These are phyloP conservation scores for Alternaria arbusti DNA, from an alignment of 2,329 filamentous ascomycete species.

Conservation along the genomic window DNA sequence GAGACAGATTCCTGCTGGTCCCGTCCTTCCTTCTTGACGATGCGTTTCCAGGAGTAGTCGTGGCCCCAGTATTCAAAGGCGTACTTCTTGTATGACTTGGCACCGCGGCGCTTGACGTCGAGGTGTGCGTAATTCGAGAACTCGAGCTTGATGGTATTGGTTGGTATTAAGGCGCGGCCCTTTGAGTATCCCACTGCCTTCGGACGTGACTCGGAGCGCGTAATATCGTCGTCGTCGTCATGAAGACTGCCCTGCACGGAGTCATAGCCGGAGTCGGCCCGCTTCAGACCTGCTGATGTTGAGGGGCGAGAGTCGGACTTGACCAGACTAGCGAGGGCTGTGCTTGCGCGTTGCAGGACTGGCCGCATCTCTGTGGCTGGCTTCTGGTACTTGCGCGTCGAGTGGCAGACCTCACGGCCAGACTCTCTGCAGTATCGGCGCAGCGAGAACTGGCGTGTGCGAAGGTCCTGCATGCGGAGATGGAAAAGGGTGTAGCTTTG, in stretches of 20 bases:
- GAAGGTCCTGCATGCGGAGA: conserved; percentile 90
- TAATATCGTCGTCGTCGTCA: conserved; percentile 22
- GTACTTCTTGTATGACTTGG: conserved; percentile 75
- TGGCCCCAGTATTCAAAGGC: conserved; percentile 95
- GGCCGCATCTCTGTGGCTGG: conserved; percentile 58
- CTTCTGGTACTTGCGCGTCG: conserved; percentile 72
- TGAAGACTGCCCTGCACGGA: conserved; percentile 47
- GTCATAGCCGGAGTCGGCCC: conserved; percentile 66
- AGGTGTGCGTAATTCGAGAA: conserved; percentile 98
- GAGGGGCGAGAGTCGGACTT: conserved; percentile 60
- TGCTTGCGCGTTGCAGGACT: conserved; percentile 65
- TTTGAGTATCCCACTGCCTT: conserved; percentile 46
- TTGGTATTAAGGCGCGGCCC: conserved; percentile 58
- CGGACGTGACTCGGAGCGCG: conserved; percentile 30
- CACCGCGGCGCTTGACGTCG: conserved; percentile 74
- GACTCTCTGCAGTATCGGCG: conserved; percentile 92
- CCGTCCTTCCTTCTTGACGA: conserved; percentile 68
- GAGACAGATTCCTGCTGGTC: conserved; percentile 66
- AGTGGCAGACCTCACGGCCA: conserved; percentile 89
- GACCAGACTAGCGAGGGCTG: conserved; percentile 62
- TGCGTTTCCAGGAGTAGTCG: conserved; percentile 82
- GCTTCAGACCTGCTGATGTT: conserved; percentile 54
- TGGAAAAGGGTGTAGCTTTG: conserved; percentile 85
- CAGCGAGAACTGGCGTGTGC: conserved; percentile 84
- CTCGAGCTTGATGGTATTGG: conserved; percentile 85